Evolutionary conservation across 352 stramenopile genomes (phyloP).

Genomic region (Peronosclerospora sorghi): DNA sequence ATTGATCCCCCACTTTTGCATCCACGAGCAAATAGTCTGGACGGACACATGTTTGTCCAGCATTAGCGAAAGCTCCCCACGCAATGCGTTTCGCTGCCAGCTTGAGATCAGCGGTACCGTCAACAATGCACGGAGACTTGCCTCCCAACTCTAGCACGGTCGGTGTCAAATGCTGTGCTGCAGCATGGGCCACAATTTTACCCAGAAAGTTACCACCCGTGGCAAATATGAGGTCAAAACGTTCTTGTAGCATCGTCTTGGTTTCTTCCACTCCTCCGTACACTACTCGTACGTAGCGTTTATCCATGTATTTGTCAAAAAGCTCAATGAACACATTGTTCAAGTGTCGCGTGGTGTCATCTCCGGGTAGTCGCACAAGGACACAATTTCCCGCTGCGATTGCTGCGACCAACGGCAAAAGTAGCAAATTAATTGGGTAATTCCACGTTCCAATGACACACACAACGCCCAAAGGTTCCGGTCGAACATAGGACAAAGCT

Average conservation of each 20-base stretch:
- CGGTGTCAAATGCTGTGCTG: slow-evolving; percentile 89
- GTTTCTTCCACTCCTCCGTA: slow-evolving; percentile 73
- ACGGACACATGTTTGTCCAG: slow-evolving; percentile 90
- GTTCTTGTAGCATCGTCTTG: slow-evolving; percentile 65
- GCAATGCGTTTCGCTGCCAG: slow-evolving; percentile 75
- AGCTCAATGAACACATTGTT: slow-evolving; percentile 45
- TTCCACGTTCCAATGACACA: slow-evolving; percentile 90
- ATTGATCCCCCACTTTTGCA: slow-evolving; percentile 55
- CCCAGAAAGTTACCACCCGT: slow-evolving; percentile 67
- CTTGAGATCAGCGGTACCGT: slow-evolving; percentile 37
- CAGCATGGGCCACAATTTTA: slow-evolving; percentile 86
- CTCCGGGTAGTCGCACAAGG: slow-evolving; percentile 86
- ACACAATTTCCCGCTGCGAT: slow-evolving; percentile 88
- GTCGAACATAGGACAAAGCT: slow-evolving; percentile 45
- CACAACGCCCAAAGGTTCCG: slow-evolving; percentile 73
- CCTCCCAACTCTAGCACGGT: slow-evolving; percentile 92
- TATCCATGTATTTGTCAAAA: slow-evolving; percentile 71
- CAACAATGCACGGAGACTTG: slow-evolving; percentile 86
- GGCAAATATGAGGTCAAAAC: slow-evolving; percentile 80
- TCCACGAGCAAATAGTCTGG: slow-evolving; percentile 90
- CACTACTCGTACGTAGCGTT: slow-evolving; percentile 68
- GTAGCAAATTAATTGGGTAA: slow-evolving; percentile 75
- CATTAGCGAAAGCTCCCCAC: slow-evolving; percentile 83
- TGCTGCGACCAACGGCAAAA: slow-evolving; percentile 69
- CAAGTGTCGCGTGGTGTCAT: slow-evolving; percentile 61